Evolutionary conservation across 768 basidiomycete species (phyloP).

Genomic region (Auriculariales sp.): DNA sequence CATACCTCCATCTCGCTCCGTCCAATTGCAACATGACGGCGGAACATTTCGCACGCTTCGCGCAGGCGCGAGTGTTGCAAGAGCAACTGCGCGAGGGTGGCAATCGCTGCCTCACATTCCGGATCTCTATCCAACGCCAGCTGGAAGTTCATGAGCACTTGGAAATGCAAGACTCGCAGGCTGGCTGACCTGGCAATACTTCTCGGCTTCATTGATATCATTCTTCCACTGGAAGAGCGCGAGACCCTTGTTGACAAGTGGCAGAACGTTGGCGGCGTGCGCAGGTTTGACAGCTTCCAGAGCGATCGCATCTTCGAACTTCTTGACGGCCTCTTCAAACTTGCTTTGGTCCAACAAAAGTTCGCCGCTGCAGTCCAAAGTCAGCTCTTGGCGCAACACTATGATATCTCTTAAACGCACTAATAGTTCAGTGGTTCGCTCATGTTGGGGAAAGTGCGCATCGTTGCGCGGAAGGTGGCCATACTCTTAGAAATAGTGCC

Average conservation of each 20-base stretch:
- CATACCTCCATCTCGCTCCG: constrained; percentile 84
- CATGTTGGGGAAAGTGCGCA: constrained; percentile 70
- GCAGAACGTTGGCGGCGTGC: constrained; percentile 53
- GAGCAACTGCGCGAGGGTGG: constrained; percentile 84
- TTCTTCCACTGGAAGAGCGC: constrained; percentile 93
- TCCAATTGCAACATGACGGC: constrained; percentile 69
- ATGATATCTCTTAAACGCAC: constrained; percentile 30
- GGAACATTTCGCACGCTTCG: constrained; percentile 76
- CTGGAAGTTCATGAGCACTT: too few relatives aligned
- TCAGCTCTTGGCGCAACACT: not conserved
- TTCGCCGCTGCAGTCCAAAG: constrained; percentile 55
- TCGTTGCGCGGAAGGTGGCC: constrained; percentile 77
- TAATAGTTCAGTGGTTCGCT: constrained; percentile 94
- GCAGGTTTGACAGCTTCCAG: constrained; percentile 65
- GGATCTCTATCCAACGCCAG: constrained; percentile 81
- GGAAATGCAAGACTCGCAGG: too few relatives aligned
- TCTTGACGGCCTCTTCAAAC: constrained; percentile 77
- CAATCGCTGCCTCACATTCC: constrained; percentile 93
- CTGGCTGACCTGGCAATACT: constrained; percentile 70
- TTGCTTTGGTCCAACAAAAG: constrained; percentile 82
- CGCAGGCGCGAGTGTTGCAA: constrained; percentile 85
- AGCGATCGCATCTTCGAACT: constrained; percentile 85
- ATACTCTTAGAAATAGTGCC: constrained; percentile 67
- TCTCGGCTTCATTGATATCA: constrained; percentile 69
- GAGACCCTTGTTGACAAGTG: constrained; percentile 95